Percentiles rank a stretch among this genome's conserved stretches.
These are phyloP conservation scores for Penicillium sp. DNA, from an alignment of 2,329 filamentous ascomycete genomes.

Conservation along the genomic window DNA sequence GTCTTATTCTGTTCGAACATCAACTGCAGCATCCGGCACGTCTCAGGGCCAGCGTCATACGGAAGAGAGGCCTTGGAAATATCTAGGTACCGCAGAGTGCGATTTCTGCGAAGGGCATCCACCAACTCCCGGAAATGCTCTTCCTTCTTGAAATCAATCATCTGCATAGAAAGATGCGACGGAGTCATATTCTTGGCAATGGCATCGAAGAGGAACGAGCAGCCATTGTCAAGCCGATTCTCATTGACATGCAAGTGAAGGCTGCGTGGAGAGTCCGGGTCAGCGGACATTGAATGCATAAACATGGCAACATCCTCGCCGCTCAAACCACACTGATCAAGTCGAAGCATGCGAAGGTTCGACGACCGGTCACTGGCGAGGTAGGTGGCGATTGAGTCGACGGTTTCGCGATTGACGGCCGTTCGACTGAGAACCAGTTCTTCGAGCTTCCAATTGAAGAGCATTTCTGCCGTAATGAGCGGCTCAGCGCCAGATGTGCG, in stretches of 20 bases:
- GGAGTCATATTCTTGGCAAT: conserved; percentile 57
- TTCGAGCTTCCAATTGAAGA: conserved; percentile 66
- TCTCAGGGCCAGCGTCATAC: conserved; percentile 66
- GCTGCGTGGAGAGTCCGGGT: conserved; percentile 51
- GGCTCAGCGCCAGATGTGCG: conserved; percentile 62
- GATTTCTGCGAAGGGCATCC: conserved; percentile 61
- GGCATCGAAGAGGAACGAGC: conserved; percentile 43
- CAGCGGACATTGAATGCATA: conserved; percentile 60
- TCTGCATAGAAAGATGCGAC: conserved; percentile 62
- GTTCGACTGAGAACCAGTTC: conserved; percentile 65
- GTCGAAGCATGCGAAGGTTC: conserved; percentile 58
- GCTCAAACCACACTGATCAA: conserved; percentile 66
- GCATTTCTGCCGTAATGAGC: conserved; percentile 63
- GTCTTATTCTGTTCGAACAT: conserved; percentile 68
- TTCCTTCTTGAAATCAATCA: conserved; percentile 68
- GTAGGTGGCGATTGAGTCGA: conserved; percentile 65
- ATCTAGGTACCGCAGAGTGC: conserved; percentile 62
- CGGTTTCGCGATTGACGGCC: conserved; percentile 59
- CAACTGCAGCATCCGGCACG: conserved; percentile 60
- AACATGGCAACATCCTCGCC: conserved; percentile 64
- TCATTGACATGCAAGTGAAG: conserved; percentile 67
- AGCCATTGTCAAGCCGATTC: conserved; percentile 50
- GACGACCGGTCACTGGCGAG: conserved; percentile 60
- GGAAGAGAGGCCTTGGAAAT: conserved; percentile 69
- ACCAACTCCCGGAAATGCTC: conserved; percentile 63